Percentiles rank a stretch among this genome's conserved stretches.
phyloP scores from a whole-genome alignment of 2,329 filamentous ascomycete genomes.

The Sporothrix sp. region DNA sequence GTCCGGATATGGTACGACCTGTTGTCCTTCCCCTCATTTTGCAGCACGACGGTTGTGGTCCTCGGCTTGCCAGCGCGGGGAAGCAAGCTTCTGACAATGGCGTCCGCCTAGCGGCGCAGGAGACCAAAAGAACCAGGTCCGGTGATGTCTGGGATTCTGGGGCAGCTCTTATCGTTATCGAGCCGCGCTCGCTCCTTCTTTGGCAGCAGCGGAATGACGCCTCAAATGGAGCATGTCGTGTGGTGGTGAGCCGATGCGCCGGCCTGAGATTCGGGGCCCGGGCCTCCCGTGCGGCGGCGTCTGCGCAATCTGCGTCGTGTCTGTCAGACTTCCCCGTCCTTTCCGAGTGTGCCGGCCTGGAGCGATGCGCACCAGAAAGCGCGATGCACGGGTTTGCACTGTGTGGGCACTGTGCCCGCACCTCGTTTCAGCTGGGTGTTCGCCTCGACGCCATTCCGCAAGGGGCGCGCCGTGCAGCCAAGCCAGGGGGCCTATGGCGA shows the following conservation, averaged over 20 bases:
- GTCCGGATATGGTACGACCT: not conserved
- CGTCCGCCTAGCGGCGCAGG: not conserved
- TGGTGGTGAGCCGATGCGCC: not conserved
- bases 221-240: too few relatives aligned
- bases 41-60: too few relatives aligned
- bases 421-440: not conserved
- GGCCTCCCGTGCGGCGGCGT: too few relatives aligned
- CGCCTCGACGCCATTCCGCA: not conserved
- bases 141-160: too few relatives aligned
- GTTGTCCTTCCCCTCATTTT: constrained; percentile 5
- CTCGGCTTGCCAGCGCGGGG: constrained; percentile 1
- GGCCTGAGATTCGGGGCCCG: too few relatives aligned
- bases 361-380: not conserved
- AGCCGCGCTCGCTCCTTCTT: too few relatives aligned
- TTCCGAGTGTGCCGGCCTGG: too few relatives aligned
- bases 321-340: too few relatives aligned
- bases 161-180: too few relatives aligned
- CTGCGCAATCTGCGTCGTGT: too few relatives aligned
- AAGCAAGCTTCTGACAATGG: constrained; percentile 1
- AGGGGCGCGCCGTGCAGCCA: not conserved
- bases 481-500: not conserved
- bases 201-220: too few relatives aligned
- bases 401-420: constrained; percentile 1
- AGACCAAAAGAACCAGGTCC: too few relatives aligned
- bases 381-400: not conserved